Evolutionary conservation across 2,329 filamentous ascomycete genomes (phyloP), one percentile per base, ranked within the genome.

Genomic region (Tolypocladium pustulatum): DNA sequence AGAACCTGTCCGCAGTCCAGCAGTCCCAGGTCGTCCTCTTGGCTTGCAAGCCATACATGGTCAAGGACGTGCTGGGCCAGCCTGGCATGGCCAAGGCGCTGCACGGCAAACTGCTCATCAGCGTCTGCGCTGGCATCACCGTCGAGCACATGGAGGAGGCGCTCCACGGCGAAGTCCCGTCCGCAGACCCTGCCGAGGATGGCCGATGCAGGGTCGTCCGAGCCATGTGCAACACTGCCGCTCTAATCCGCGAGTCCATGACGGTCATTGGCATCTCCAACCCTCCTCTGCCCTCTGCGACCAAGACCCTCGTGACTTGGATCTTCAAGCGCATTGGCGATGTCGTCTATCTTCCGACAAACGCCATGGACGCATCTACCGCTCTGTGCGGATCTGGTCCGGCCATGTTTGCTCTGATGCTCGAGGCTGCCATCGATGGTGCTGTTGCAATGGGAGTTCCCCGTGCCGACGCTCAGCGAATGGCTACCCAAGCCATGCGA

Each of bases 151-250:
- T 96, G 62, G 81, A 87, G 67, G 74, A 75, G 20, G 80, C 83
- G 37, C 73, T 93, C 15, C 85, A 89, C 66, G 79, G 80, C 32
- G 74, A 76, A 12, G 73, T 79, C 25, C 76, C 79, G 41, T 72
- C 73, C n/a, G 72, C 78, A 61, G 73, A 75, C 64, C 71, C 75
- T 20, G 73, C 75, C 6, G 70, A 74, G 58, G 76, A 77, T 58
- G 76, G 78, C 34, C 74, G 77, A 43, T 88, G 83, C 72, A 78
- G 82, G 49, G 80, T 94, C 52, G 86, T 95, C 5, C 81, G 90
- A 37, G 90, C 88, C 58, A 91, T 95, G 83, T 90, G 90, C 65
- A 95, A 95, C 76, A 92, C 89, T 0, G 90, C 90, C 13, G 86
- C 86, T 32, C 80, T 89, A 55, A 87, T 95, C 59, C 77, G 89